phyloP scores from a whole-genome alignment of 306 rosid genomes.

The Cicer chorassanicum region DNA sequence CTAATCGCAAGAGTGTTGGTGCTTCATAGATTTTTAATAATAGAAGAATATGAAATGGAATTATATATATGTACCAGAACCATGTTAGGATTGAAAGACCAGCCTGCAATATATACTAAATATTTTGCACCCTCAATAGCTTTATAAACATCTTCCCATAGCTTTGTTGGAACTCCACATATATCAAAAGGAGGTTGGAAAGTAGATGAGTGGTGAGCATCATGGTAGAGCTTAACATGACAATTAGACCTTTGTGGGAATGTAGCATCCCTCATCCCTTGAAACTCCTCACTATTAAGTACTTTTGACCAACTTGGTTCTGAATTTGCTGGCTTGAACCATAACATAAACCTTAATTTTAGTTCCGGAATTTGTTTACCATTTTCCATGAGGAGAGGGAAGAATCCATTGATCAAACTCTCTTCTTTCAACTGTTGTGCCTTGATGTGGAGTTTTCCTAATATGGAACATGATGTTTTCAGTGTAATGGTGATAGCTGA shows the following conservation, averaged over 20 bases:
- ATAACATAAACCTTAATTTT: constrained; percentile 70
- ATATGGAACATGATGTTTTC: constrained; percentile 63
- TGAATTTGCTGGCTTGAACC: constrained; percentile 80
- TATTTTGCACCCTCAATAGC: constrained; percentile 86
- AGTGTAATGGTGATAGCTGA: constrained; percentile 67
- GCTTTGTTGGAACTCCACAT: constrained; percentile 64
- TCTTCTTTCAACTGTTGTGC: constrained; percentile 60
- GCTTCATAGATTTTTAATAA: no score
- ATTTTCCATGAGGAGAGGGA: constrained; percentile 74
- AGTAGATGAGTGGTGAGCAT: constrained; percentile 76
- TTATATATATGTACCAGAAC: constrained; percentile 65
- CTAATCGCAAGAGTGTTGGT: no score
- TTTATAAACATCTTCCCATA: constrained; percentile 92
- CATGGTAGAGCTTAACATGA: constrained; percentile 87
- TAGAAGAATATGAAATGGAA: neutral
- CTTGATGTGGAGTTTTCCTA: constrained; percentile 77
- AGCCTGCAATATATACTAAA: constrained; percentile 87
- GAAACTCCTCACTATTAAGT: constrained; percentile 60
- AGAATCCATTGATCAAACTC: constrained; percentile 69
- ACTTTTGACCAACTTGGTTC: constrained; percentile 75
- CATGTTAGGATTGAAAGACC: constrained; percentile 90
- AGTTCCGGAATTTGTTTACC: constrained; percentile 71
- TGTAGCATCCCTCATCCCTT: constrained; percentile 70
- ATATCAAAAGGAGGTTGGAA: constrained; percentile 70
- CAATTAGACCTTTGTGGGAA: constrained; percentile 81